Evolutionary conservation across 140 eudicot genomes (phyloP), one percentile per base, ranked within the genome.

Genomic region (Senecio squalidus): DNA sequence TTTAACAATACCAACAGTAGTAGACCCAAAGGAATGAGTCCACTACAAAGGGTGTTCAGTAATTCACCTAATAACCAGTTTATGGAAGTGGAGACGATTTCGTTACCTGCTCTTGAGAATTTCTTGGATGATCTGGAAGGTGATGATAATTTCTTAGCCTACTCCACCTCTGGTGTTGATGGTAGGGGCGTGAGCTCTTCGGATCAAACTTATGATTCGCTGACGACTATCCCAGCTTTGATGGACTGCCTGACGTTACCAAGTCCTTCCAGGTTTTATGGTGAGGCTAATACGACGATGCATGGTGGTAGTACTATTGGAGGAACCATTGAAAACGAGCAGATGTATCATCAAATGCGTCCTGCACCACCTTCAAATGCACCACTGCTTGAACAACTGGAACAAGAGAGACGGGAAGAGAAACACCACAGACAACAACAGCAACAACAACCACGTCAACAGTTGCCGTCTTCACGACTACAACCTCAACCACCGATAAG

Each of bases 1-100:
- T 54, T 72, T 75, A 71, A 55, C 31, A 82, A 48, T 29, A 58
- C 13, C 23, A 43, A 46, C 3, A 24, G 1, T 6, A 24, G 55
- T 33, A 80, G 75, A 59, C 67, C 77, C 1, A 86, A 80, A 29
- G 93, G 93, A 47, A 41, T 83, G 74, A 86, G 95, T 65, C 95
- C 95, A 0, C 76, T 86, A 4, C 81, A 83, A 48, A 75, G 77
- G 73, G 85, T 78, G 1, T 70, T 83, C n/a, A 75, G 80, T 18
- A 83, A 83, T 68, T 86, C 95, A 5, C 93, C 93, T 14, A 80
- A 72, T 56, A 83, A 83, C 64, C 85, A 83, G 66, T 77, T 68
- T 58, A 86, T 80, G 88, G 79, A 80, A 58, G 78, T 86, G 1
- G 95, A 86, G 70, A 86, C 81, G 46, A 73, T 86, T 26, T 71